Base-by-base conservation (phyloP, 257 asterid genomes). In the Salvia miltiorrhiza region DNA sequence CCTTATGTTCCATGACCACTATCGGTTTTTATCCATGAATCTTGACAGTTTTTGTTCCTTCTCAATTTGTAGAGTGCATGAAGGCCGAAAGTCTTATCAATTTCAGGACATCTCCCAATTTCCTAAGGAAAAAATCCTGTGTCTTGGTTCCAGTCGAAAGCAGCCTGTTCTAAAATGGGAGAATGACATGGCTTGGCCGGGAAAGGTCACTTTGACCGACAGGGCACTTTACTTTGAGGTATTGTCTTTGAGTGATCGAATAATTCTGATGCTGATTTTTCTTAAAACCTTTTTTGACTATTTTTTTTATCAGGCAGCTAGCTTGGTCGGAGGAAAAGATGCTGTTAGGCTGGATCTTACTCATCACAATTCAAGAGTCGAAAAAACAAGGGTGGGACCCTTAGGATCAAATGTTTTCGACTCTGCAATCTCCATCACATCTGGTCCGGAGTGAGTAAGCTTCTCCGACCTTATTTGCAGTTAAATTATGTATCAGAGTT, bases 361-460 rank as follows among this genome's bases (percentile, higher is more conserved):
- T 28, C 77, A 47, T 70, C 83, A 79, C 16, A 78, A 77, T 56
- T 75, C 96, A 40, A 81, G 63, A 69, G 69, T 85, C 67, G 80
- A 85, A 82, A 94, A 85, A 82, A 78, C 99, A 20, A 83, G 86
- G 76, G 97, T 94, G 67, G 99, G 99, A 47, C 99, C 97, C 21
- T 74, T 91, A 39, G 99, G 96, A 44, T 89, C 90, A 71, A 89
- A 89, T 76, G 75, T 94, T 76, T 87, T 94, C 7, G 99, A 94
- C 81, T 94, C 99, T 67, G 99, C 99, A 35, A 65, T 94, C 68
- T 85, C 93, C 14, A 83, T 94, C 74, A 77, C 87, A 24, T 85
- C 90, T 70, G 87, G 95, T 69, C 83, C 85, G 61, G 95, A 87
- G 99, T 94, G 96, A 87, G 99, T 94, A 85, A 85, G 95, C 96